A percentile compares a stretch with the other conserved stretches of the same genome.
Conservation (phyloP, 345 rosid species). For the Eucalyptus curtisii region DNA sequence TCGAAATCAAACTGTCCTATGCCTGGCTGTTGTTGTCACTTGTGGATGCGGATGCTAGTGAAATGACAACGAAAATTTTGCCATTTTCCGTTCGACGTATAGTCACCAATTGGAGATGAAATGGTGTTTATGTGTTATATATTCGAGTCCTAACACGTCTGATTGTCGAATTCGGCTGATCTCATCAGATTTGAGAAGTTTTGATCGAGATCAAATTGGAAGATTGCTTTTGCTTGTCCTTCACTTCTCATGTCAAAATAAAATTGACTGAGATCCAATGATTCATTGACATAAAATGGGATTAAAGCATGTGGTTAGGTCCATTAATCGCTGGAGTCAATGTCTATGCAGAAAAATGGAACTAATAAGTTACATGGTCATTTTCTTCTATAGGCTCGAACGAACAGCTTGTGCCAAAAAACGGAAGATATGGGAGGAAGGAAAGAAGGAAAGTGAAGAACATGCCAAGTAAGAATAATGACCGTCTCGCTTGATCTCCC, state of each 20-base stretch:
- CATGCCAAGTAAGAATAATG: neutral
- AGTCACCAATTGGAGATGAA: neutral
- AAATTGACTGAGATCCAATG: neutral
- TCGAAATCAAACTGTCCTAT: neutral
- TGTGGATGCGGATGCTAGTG: neutral
- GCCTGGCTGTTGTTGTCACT: neutral
- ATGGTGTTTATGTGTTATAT: neutral
- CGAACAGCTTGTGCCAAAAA: neutral
- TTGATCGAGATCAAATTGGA: neutral
- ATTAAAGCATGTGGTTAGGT: neutral
- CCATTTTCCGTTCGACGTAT: neutral
- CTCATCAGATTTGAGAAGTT: neutral
- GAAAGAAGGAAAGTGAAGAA: neutral
- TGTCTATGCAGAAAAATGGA: fast-evolving
- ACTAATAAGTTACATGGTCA: neutral
- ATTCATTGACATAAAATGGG: neutral
- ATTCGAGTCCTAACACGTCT: neutral
- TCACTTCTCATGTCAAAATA: neutral
- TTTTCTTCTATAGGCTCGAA: neutral
- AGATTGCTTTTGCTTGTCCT: neutral
- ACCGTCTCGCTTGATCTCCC: fast-evolving
- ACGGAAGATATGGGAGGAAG: neutral
- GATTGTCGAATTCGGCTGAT: neutral
- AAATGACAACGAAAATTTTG: neutral
- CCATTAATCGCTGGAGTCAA: neutral